Evolutionary conservation across 2,329 filamentous ascomycete species (phyloP).

Genomic region (Scorias spongiosa): DNA sequence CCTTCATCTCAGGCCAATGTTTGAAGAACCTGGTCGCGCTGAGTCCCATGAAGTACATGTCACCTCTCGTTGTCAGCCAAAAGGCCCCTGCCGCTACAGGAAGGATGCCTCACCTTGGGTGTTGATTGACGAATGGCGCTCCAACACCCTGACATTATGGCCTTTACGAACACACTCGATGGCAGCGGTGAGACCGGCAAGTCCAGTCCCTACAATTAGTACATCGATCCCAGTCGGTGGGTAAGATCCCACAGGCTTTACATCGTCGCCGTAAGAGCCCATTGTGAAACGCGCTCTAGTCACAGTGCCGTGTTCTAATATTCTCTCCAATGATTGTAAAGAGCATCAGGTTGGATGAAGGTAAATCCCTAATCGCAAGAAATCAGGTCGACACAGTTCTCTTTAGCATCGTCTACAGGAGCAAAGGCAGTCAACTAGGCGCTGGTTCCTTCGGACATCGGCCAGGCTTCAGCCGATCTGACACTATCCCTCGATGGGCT

Average conservation of each 20-base stretch:
- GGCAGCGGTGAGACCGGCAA: slow-evolving; percentile 17
- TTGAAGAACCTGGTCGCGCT: slow-evolving; percentile 40
- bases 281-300: slow-evolving; percentile 12
- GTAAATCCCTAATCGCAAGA: too few species aligned
- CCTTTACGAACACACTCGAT: slow-evolving; percentile 19
- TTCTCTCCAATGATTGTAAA: slow-evolving; percentile 1
- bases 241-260: slow-evolving; percentile 38
- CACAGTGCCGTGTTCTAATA: slow-evolving; percentile 1
- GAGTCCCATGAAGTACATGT: slow-evolving; percentile 46
- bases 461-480: too few species aligned
- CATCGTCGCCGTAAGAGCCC: slow-evolving; percentile 19
- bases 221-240: slow-evolving; percentile 21
- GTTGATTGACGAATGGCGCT: slow-evolving; percentile 32
- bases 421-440: too few species aligned
- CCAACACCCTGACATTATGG: slow-evolving; percentile 17
- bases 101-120: slow-evolving; percentile 29
- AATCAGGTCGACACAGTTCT: too few species aligned
- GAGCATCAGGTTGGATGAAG: not conserved
- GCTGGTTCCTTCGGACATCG: too few species aligned
- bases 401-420: too few species aligned
- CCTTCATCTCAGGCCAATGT: slow-evolving; percentile 38
- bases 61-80: slow-evolving; percentile 23
- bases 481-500: too few species aligned
- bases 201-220: slow-evolving; percentile 17
- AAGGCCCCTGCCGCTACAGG: not conserved